Evolutionary conservation across 1,139 yeast genomes (phyloP).

Genomic region (Sugiyamaella grinbergsii): DNA sequence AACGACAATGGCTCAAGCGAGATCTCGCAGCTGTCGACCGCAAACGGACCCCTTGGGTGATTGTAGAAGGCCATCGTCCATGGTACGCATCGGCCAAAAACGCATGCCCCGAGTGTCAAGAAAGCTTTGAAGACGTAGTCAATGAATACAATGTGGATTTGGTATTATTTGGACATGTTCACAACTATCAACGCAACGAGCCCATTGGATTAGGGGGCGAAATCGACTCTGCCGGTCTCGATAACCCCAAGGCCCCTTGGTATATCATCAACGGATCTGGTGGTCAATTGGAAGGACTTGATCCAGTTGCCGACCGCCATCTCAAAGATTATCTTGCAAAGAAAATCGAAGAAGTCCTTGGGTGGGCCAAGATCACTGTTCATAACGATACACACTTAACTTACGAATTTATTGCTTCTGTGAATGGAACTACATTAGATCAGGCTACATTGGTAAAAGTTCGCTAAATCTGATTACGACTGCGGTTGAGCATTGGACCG

Average conservation of each 20-base stretch:
- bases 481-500: neutral
- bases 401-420: constrained; percentile 43
- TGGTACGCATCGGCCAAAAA: constrained; percentile 36
- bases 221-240: constrained; percentile 36
- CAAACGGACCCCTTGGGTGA: constrained; percentile 40
- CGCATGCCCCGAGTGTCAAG: constrained; percentile 35
- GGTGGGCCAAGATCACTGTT: constrained; percentile 49
- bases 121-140: constrained; percentile 37
- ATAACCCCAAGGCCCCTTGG: constrained; percentile 39
- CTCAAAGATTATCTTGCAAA: constrained; percentile 26
- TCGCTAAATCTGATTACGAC: neutral
- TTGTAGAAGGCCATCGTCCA: constrained; percentile 46
- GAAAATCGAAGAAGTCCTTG: constrained; percentile 32
- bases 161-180: constrained; percentile 39
- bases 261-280: constrained; percentile 39
- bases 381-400: constrained; percentile 53
- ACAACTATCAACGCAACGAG: constrained; percentile 36
- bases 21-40: constrained; percentile 46
- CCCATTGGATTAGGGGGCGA: constrained; percentile 33
- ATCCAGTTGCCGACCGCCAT: constrained; percentile 26
- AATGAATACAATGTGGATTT: constrained; percentile 37
- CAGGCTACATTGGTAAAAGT: constrained; percentile 34
- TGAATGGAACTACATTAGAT: constrained; percentile 48
- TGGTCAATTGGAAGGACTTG: constrained; percentile 40
- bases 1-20: constrained; percentile 46